phyloP scores from a whole-genome alignment of 1,284 basidiomycete genomes.

The Tylopilus orsonianus region DNA sequence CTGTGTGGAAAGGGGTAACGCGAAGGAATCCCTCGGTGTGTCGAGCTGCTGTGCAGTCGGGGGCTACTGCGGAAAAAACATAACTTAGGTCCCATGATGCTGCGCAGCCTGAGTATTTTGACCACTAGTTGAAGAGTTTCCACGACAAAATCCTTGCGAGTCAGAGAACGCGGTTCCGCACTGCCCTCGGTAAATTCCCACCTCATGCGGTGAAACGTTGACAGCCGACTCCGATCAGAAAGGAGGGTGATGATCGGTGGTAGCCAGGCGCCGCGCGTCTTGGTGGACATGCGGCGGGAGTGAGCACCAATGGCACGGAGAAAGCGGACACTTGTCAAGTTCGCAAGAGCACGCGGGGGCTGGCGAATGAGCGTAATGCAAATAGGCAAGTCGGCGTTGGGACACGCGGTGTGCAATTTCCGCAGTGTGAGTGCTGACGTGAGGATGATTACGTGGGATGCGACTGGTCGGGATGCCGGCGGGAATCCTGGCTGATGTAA shows the following conservation, averaged over 20 bases:
- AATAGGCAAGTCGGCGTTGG: constrained; percentile 1
- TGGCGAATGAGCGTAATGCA: constrained; percentile 6
- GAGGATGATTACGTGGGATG: constrained; percentile 18
- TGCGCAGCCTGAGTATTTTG: constrained; percentile 9
- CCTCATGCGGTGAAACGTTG: constrained; percentile 7
- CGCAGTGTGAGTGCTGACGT: constrained; percentile 26
- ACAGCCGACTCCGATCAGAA: constrained; percentile 27
- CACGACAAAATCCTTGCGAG: background rate
- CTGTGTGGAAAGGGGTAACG: background rate
- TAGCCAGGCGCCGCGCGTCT: constrained; percentile 22
- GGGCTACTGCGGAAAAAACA: constrained; percentile 13
- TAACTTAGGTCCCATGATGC: constrained; percentile 4
- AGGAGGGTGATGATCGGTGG: constrained; percentile 30
- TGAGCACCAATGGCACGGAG: constrained; percentile 5
- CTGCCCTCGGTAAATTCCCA: constrained; percentile 8
- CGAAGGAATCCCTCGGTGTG: background rate
- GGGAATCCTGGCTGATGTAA: constrained; percentile 37
- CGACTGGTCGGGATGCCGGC: constrained; percentile 24
- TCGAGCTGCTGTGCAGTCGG: constrained; percentile 1
- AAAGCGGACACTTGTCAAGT: background rate
- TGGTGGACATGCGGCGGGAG: constrained; percentile 13
- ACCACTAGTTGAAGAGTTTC: background rate
- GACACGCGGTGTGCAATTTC: constrained; percentile 19
- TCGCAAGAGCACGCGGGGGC: background rate
- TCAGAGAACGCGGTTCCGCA: background rate